phyloP scores from a whole-genome alignment of 371 early-diverging fungal genomes.

The Enterocytospora artemiae region DNA sequence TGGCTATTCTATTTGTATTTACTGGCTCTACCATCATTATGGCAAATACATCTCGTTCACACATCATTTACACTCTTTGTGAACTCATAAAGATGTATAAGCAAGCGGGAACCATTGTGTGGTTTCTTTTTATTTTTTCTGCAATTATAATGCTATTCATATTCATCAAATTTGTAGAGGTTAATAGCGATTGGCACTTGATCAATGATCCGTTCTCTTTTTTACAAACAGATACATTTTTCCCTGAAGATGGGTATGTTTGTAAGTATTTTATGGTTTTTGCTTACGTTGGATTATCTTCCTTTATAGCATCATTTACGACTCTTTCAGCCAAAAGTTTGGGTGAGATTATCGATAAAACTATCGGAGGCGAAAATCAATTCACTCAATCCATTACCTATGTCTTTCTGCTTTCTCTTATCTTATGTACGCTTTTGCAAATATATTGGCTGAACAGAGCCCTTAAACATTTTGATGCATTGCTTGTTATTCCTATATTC shows the following conservation, averaged over 20 bases:
- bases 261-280: conserved; percentile 57
- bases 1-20: conserved; percentile 67
- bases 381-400: conserved; percentile 63
- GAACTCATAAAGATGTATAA: conserved; percentile 66
- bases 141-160: conserved; percentile 60
- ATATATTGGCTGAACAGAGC: conserved; percentile 73
- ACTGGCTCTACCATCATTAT: conserved; percentile 68
- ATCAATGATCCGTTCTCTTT: conserved; percentile 31
- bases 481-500: conserved; percentile 71
- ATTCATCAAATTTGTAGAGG: conserved; percentile 62
- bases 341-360: conserved; percentile 64
- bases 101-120: conserved; percentile 62
- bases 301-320: conserved; percentile 69
- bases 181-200: conserved; percentile 61
- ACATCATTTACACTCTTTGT: conserved; percentile 64
- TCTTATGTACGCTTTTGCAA: conserved; percentile 67
- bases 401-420: conserved; percentile 64
- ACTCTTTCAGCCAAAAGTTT: conserved; percentile 71
- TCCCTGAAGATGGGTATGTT: conserved; percentile 46
- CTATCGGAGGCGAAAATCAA: conserved; percentile 65
- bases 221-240: conserved; percentile 34
- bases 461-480: conserved; percentile 68
- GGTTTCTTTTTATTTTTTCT: conserved; percentile 62
- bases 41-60: conserved; percentile 61
- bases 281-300: conserved; percentile 57